These are phyloP conservation scores for Xylaria scruposa DNA, from an alignment of 495 filamentous ascomycete species.

Conservation along the genomic window DNA sequence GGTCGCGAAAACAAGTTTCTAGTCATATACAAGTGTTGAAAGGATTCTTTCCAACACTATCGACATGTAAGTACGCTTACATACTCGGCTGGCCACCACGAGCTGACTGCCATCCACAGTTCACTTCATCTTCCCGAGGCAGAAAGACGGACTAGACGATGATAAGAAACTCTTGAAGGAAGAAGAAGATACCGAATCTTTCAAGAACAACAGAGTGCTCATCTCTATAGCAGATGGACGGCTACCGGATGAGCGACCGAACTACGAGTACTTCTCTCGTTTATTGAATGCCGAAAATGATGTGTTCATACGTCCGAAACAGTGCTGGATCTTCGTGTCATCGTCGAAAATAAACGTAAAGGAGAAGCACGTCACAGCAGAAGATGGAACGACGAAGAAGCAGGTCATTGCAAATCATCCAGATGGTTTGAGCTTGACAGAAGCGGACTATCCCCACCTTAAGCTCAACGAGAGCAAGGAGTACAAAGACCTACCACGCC, in stretches of 20 bases:
- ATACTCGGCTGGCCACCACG: neutral
- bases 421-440: conserved; percentile 44
- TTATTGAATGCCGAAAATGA: conserved; percentile 49
- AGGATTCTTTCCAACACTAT: conserved; percentile 65
- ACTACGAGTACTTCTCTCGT: conserved; percentile 58
- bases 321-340: conserved; percentile 55
- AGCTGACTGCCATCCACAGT: conserved; percentile 36
- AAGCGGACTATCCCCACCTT: conserved; percentile 55
- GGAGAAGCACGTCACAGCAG: conserved; percentile 40
- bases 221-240: conserved; percentile 56
- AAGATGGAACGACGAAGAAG: conserved; percentile 42
- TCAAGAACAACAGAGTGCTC: conserved; percentile 60
- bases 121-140: conserved; percentile 55
- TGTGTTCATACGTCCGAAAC: conserved; percentile 49
- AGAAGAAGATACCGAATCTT: conserved; percentile 53
- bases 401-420: conserved; percentile 40
- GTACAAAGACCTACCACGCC: conserved; percentile 42
- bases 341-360: conserved; percentile 47
- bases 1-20: conserved; percentile 83
- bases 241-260: conserved; percentile 54
- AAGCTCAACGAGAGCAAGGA: conserved; percentile 49
- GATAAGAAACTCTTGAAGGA: conserved; percentile 42
- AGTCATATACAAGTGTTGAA: conserved; percentile 98
- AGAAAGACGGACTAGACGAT: conserved; percentile 39
- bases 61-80: conserved; percentile 36